A percentile compares a stretch with the other conserved stretches of the same genome.
Evolutionary conservation across 176 grass and related monocot genomes (phyloP).

Genomic region (Thinopyrum elongatum): DNA sequence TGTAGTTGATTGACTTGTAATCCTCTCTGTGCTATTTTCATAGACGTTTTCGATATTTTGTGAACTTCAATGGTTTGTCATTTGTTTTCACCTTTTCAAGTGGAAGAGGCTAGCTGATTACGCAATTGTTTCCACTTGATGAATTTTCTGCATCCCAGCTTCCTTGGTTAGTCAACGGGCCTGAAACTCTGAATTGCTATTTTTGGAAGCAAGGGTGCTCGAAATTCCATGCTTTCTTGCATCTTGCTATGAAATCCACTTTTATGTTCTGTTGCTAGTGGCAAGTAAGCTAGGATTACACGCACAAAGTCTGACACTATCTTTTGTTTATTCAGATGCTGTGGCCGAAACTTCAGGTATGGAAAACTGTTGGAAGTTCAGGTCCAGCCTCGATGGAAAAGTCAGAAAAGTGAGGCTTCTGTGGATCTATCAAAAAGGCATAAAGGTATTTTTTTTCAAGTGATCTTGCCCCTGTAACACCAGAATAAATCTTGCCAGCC

Average conservation of each 20-base stretch:
- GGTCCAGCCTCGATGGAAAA: neutral
- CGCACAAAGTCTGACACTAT: neutral
- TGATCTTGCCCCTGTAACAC: neutral
- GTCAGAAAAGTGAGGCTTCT: slow-evolving; percentile 1
- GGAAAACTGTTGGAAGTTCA: slow-evolving; percentile 10
- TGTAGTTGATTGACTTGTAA: neutral
- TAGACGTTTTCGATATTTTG: neutral
- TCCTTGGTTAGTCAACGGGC: neutral
- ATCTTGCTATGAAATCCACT: neutral
- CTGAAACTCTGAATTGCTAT: neutral
- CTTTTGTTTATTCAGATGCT: neutral
- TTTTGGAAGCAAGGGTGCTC: neutral
- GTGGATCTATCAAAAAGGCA: neutral
- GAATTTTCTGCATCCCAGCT: neutral
- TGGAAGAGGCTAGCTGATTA: neutral
- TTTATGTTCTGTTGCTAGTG: neutral
- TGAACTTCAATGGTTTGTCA: neutral
- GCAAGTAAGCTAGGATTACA: neutral
- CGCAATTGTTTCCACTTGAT: neutral
- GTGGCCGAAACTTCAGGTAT: neutral
- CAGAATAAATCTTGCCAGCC: neutral
- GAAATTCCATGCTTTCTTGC: neutral
- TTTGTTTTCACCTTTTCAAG: too few species aligned
- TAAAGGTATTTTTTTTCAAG: slow-evolving; percentile 4
- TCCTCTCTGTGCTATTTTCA: neutral